Percentiles rank a stretch among this genome's conserved stretches.
Evolutionary conservation across 1,284 basidiomycete species (phyloP).

Genomic region (Microbotryum intermedium): DNA sequence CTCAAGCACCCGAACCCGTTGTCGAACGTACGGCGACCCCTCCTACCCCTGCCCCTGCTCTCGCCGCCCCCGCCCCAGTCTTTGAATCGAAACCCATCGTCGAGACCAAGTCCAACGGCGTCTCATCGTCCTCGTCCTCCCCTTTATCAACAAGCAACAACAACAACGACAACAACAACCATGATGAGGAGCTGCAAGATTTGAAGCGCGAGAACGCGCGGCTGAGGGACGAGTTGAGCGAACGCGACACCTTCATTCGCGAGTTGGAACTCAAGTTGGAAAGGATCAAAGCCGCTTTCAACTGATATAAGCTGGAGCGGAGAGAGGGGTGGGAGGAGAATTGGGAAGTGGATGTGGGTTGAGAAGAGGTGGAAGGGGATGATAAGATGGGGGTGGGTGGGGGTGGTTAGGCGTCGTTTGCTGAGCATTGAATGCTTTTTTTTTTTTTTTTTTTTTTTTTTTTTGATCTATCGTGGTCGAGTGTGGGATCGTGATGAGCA

Average conservation of each 20-base stretch:
- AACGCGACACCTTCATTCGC: slow-evolving; percentile 66
- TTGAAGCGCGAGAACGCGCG: slow-evolving; percentile 54
- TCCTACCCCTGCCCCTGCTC: slow-evolving; percentile 31
- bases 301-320: too few relatives aligned
- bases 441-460: too few relatives aligned
- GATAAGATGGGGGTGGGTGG: too few relatives aligned
- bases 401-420: too few relatives aligned
- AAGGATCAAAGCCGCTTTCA: slow-evolving; percentile 12
- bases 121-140: slow-evolving; percentile 36
- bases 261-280: slow-evolving; percentile 76
- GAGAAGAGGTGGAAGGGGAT: too few relatives aligned
- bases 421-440: too few relatives aligned
- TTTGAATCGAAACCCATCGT: slow-evolving; percentile 31
- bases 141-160: slow-evolving; percentile 32
- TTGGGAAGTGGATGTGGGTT: too few relatives aligned
- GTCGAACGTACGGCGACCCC: slow-evolving; percentile 1
- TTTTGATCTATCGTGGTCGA: too few relatives aligned
- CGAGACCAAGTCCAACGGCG: slow-evolving; percentile 32
- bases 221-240: slow-evolving; percentile 57
- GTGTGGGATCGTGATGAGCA: too few relatives aligned
- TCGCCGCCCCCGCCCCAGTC: slow-evolving; percentile 34
- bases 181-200: slow-evolving; percentile 22
- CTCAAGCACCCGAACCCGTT: background rate
- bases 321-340: too few relatives aligned
- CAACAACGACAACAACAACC: background rate